phyloP scores from a whole-genome alignment of 192 early-diverging fungal genomes.

The Obelidium mucronatum region DNA sequence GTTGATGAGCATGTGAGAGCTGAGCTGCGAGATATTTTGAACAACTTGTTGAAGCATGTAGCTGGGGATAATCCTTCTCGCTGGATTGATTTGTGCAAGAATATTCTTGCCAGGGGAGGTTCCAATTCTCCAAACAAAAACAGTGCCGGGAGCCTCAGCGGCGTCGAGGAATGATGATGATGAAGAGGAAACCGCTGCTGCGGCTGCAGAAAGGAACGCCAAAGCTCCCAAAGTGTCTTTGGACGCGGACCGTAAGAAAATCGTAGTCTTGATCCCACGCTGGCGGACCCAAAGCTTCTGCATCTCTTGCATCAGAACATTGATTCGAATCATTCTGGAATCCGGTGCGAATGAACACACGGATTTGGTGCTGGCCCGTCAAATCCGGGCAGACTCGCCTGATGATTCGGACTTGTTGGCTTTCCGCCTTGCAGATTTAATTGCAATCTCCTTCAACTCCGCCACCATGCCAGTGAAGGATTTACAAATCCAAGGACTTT shows the following conservation, averaged over 20 bases:
- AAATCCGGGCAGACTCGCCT: conserved; percentile 49
- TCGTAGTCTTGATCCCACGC: conserved; percentile 55
- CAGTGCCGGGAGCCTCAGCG: conserved; percentile 20
- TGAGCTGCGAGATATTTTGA: conserved; percentile 62
- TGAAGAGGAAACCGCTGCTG: conserved; percentile 44
- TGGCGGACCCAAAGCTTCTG: conserved; percentile 89
- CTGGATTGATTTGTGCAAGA: conserved; percentile 85
- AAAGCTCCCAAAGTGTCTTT: conserved; percentile 25
- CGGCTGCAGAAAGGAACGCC: conserved; percentile 35
- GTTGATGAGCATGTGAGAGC: conserved; percentile 64
- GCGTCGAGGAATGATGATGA: conserved; percentile 48
- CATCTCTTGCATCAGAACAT: conserved; percentile 71
- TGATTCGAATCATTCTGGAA: conserved; percentile 66
- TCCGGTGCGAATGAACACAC: conserved; percentile 71
- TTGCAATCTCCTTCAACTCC: conserved; percentile 90
- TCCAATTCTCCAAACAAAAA: conserved; percentile 25
- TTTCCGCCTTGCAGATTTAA: conserved; percentile 80
- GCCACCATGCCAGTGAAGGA: conserved; percentile 78
- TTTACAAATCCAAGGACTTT: conserved; percentile 80
- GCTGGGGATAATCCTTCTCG: conserved; percentile 72
- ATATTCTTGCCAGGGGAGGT: conserved; percentile 74
- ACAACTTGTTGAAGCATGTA: conserved; percentile 44
- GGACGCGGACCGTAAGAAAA: conserved; percentile 24
- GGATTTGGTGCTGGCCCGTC: conserved; percentile 68
- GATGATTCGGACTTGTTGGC: conserved; percentile 70